Conservation (phyloP, 768 basidiomycete genomes). For the Lepiota brunneoincarnata region DNA sequence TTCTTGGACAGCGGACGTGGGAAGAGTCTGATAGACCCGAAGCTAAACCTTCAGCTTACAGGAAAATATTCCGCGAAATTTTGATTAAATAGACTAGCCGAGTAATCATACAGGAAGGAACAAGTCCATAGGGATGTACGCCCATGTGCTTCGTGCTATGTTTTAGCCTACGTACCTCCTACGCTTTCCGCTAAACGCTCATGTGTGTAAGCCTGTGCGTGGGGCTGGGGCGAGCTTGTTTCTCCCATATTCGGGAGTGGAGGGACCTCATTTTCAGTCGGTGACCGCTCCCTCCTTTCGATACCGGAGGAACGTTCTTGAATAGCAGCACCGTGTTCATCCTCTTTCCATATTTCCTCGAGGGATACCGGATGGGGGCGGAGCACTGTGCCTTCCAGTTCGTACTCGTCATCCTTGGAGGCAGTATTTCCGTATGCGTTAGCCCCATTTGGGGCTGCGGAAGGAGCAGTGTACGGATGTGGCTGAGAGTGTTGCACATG, state of each 20-base stretch:
- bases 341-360: constrained; percentile 12
- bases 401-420: constrained; percentile 22
- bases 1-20: too few species aligned
- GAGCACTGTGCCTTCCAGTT: constrained; percentile 27
- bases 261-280: background rate
- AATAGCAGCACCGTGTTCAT: constrained; percentile 6
- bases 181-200: background rate
- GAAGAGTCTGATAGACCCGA: too few species aligned
- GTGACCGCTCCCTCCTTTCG: background rate
- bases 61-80: too few species aligned
- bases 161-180: background rate
- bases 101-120: too few species aligned
- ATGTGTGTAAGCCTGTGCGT: background rate
- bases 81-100: too few species aligned
- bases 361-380: constrained; percentile 20
- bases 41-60: too few species aligned
- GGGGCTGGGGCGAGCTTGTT: constrained; percentile 5
- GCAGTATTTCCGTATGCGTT: background rate
- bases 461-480: background rate
- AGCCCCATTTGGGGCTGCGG: constrained; percentile 13
- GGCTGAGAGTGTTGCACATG: constrained; percentile 15
- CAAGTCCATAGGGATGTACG: too few species aligned
- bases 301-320: background rate
- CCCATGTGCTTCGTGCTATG: too few species aligned
- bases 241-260: background rate